Evolutionary conservation across 768 basidiomycete genomes (phyloP).

Genomic region (Tricholomella constricta): DNA sequence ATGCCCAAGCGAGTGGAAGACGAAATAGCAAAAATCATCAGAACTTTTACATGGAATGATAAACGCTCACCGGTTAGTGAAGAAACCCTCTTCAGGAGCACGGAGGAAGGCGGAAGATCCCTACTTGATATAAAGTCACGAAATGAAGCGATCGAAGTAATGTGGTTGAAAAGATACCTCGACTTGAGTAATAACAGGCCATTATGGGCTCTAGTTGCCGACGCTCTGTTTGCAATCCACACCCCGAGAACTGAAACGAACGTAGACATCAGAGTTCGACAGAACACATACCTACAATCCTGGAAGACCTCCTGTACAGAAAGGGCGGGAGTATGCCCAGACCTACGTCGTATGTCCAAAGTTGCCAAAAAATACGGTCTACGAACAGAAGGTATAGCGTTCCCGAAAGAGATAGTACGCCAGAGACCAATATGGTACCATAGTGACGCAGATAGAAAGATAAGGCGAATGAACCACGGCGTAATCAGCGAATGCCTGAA

Average conservation of each 20-base stretch:
- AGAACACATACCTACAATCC: constrained; percentile 27
- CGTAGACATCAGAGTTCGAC: constrained; percentile 1
- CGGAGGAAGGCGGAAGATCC: constrained; percentile 22
- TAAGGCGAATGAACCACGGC: background rate
- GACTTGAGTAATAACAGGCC: constrained; percentile 14
- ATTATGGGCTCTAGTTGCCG: constrained; percentile 28
- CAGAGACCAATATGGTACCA: constrained; percentile 36
- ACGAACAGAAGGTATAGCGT: constrained; percentile 12
- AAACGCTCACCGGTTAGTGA: constrained; percentile 14
- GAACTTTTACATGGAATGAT: constrained; percentile 30
- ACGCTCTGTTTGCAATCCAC: constrained; percentile 20
- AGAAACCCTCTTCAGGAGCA: constrained; percentile 17
- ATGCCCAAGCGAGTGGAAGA: constrained; percentile 32
- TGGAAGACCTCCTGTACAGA: constrained; percentile 18
- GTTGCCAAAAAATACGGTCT: constrained; percentile 23
- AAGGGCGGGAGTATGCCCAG: too few species aligned
- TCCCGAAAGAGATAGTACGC: constrained; percentile 8
- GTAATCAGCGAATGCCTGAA: constrained; percentile 17
- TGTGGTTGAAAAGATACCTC: constrained; percentile 27
- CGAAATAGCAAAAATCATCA: constrained; percentile 18
- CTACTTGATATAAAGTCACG: constrained; percentile 27
- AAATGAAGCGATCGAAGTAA: constrained; percentile 28
- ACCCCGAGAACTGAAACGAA: background rate
- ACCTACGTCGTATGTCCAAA: constrained; percentile 1
- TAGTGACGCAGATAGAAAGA: constrained; percentile 7